Conservation (phyloP, 768 basidiomycete genomes). For the Artomyces pyxidatus region DNA sequence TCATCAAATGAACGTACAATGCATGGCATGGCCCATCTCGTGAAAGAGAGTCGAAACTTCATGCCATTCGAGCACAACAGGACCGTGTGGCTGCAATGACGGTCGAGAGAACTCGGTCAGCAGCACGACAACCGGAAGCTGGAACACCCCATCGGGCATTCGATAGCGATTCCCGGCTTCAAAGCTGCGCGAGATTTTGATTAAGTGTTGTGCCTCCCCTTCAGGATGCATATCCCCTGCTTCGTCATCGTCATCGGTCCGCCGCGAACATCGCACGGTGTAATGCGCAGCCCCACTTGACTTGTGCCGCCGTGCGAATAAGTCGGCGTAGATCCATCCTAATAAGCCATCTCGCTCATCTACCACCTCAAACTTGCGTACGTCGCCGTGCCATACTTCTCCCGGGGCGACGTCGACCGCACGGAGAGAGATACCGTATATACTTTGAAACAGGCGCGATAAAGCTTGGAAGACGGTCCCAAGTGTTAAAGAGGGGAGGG, state of each 20-base stretch:
- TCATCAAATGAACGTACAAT: conserved; percentile 78
- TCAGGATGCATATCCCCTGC: conserved; percentile 43
- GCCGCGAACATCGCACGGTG: conserved; percentile 89
- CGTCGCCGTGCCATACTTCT: conserved; percentile 85
- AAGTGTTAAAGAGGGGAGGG: conserved; percentile 69
- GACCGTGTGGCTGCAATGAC: conserved; percentile 41
- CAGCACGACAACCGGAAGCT: conserved; percentile 87
- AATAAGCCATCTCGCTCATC: conserved; percentile 83
- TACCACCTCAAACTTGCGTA: conserved; percentile 88
- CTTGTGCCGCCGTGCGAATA: conserved; percentile 81
- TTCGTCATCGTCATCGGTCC: conserved; percentile 88
- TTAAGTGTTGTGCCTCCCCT: conserved; percentile 23
- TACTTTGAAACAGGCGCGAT: conserved; percentile 76
- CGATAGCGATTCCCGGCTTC: conserved; percentile 54
- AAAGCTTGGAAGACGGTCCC: conserved; percentile 91
- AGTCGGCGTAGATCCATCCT: conserved; percentile 92
- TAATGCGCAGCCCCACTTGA: conserved; percentile 93
- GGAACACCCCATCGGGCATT: conserved; percentile 63
- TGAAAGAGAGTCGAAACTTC: conserved; percentile 94
- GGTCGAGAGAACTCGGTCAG: conserved; percentile 80
- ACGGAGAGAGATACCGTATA: conserved; percentile 83
- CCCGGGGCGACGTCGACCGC: conserved; percentile 60
- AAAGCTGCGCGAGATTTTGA: conserved; percentile 47
- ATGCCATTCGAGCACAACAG: conserved; percentile 80
- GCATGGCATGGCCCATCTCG: conserved; percentile 99